Conservation (phyloP, 2,329 filamentous ascomycete species). For the Diplodia scrobiculata region DNA sequence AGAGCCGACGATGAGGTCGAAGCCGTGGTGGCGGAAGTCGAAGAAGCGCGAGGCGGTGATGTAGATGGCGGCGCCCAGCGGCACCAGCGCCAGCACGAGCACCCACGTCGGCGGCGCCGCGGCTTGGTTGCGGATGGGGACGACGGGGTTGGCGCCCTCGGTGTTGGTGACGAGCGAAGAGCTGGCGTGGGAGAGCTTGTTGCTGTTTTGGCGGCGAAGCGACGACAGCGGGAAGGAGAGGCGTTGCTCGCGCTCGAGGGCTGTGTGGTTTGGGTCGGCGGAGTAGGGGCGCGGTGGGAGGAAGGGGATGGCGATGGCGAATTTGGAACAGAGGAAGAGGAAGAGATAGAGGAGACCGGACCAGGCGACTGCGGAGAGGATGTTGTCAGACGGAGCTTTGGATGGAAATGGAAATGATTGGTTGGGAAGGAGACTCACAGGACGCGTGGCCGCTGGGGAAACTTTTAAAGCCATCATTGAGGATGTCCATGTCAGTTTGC, state of each 20-base stretch:
- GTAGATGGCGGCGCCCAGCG: conserved; percentile 74
- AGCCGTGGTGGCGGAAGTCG: conserved; percentile 87
- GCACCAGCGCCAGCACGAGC: conserved; percentile 68
- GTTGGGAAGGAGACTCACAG: conserved; percentile 48
- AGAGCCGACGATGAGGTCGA: conserved; percentile 86
- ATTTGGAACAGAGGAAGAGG: conserved; percentile 83
- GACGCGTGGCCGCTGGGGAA: conserved; percentile 79
- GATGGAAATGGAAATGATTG: too few relatives aligned
- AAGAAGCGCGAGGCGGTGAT: conserved; percentile 84
- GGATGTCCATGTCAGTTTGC: conserved; percentile 60
- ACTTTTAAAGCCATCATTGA: conserved; percentile 81
- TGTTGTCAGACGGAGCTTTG: background rate
- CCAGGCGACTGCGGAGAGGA: conserved; percentile 60
- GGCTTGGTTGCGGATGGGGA: conserved; percentile 64
- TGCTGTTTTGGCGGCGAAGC: conserved; percentile 35
- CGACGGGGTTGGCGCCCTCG: conserved; percentile 26
- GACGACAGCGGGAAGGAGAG: conserved; percentile 35
- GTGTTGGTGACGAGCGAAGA: conserved; percentile 29
- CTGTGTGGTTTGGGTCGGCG: conserved; percentile 54
- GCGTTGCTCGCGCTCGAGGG: conserved; percentile 31
- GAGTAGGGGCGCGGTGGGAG: conserved; percentile 56
- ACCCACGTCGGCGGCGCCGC: conserved; percentile 83
- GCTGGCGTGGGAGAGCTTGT: conserved; percentile 33
- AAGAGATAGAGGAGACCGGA: conserved; percentile 82
- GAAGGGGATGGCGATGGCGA: conserved; percentile 72